Evolutionary conservation across 345 rosid species (phyloP), one percentile per base, ranked within the genome.

Genomic region (Moringa oleifera): DNA sequence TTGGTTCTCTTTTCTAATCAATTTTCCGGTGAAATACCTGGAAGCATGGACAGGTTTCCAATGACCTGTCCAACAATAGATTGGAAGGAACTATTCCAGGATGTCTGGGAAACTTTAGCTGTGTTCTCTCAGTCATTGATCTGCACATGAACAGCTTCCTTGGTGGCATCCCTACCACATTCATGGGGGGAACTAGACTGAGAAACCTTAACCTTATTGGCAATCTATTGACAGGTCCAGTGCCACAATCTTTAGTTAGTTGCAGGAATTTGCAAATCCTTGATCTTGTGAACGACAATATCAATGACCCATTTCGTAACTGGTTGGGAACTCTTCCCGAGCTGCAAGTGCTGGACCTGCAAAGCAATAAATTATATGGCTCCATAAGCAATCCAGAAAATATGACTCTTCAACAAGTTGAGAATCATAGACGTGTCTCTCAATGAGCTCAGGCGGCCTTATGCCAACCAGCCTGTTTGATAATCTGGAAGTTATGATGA

Each of bases 1-100:
- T 50, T 87, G 54, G 24, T 7, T 56, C 62, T 84, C 69, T 70
- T 54, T 64, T 37, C 0, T 60, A 87, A 87, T 75, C 66, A 75
- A 36, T 52, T 84, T 22, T 80, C 83, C 0, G 88, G 93, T 5
- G 58, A 71, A 68, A 79, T 87, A 55, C 94, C 94, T 0, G 68
- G 57, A 21, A 54, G 74, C 41, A 70, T 87, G 10, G 78, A 71
- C 20, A 64, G 70, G 25, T 75, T 87, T 41, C 76, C 88, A 6
- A 53, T n/a, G 79, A 70, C 53, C 36, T 80, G 8, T 76, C 80
- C 0, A 5, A 25, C 0, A 79, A 79, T 25, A 20, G 10, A 5
- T 61, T 79, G 49, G 0, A 23, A 4, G 80, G 83, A 5, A 18
- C 21, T 0, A 69, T 80, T 22, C 78, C 80, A 0, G 0, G 8